Base-by-base conservation (phyloP, 2,329 filamentous ascomycete genomes). In the Endoconidiophora laricicola region DNA sequence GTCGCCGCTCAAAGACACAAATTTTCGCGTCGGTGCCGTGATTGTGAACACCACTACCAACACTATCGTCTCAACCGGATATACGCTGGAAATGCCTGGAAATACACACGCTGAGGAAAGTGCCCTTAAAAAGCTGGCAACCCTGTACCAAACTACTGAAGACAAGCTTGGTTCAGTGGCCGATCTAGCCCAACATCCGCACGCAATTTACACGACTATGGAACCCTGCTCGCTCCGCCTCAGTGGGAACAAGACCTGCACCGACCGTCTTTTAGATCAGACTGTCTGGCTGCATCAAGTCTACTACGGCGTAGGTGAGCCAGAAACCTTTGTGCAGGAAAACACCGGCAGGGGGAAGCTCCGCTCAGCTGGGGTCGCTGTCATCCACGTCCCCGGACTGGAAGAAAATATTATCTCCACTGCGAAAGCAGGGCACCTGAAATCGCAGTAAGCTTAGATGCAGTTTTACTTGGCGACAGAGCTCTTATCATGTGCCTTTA, bases 61-160 rank as follows among this genome's bases (percentile, higher is more conserved):
- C 57, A 61, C 66, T 23, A 69, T 93, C 52, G 70, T 93, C 24
- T 76, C 83, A 1, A 84, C 85, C 1, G 90, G 91, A 49, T 96
- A 90, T 67, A 95, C 91, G 0, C 73, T 95, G 52, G 90, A 98
- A 64, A 77, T 88, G 3, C 73, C 79, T 0, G 91, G 90, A 40
- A 98, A 98, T 66, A 96, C 91, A 0, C 91, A 98, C 61, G 91
- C 91, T 3, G 91, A 98, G 62, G 87, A 98, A 66, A 90, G 83
- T 63, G 94, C 86, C 60, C 73, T 98, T 51, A 65, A 80, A 45
- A 96, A 98, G 63, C 73, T 80, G 12, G 69, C 76, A 1, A 59
- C 66, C 23, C 16, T 46, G 7, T 22, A 49, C 24, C 26, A 44
- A 58, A 66, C 72, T 0, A 52, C 70, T 0, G 79, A 83, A 56